phyloP scores from a whole-genome alignment of 202 grass and related monocot species.

The Alloteropsis angusta region DNA sequence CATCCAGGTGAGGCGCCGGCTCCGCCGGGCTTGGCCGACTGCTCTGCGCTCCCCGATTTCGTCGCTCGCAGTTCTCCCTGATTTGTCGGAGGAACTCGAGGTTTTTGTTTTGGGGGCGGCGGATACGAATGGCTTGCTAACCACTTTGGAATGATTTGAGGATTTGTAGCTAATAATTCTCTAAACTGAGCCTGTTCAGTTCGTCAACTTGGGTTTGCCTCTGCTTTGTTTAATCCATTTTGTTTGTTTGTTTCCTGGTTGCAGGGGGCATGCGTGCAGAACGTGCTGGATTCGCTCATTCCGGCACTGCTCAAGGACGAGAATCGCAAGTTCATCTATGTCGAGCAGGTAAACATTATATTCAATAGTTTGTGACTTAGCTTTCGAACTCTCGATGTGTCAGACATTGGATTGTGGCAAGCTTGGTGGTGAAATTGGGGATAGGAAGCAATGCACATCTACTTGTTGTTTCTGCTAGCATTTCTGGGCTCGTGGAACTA shows the following conservation, averaged over 20 bases:
- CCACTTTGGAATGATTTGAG: not conserved
- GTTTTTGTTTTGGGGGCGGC: not conserved
- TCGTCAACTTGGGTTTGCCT: not conserved
- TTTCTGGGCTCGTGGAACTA: not conserved
- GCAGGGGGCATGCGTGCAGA: constrained; percentile 75
- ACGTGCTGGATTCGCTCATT: constrained; percentile 79
- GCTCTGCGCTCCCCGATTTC: not conserved
- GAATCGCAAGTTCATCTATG: constrained; percentile 90
- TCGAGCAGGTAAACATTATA: constrained; percentile 50
- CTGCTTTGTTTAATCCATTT: not conserved
- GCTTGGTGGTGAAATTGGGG: not conserved
- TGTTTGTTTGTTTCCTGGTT: not conserved
- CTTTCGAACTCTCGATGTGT: not conserved
- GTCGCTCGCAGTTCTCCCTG: not conserved
- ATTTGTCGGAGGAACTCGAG: not conserved
- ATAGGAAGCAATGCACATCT: not conserved
- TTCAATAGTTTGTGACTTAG: not conserved
- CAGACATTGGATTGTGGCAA: not conserved
- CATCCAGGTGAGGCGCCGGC: constrained; percentile 56
- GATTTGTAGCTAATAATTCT: not conserved
- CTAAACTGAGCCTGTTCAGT: not conserved
- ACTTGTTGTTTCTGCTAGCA: not conserved
- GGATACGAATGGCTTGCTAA: not conserved
- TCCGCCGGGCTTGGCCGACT: not conserved
- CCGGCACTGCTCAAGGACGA: constrained; percentile 69